Evolutionary conservation across 495 filamentous ascomycete genomes (phyloP), one percentile per base, ranked within the genome.

Genomic region (Tuber magnatum): DNA sequence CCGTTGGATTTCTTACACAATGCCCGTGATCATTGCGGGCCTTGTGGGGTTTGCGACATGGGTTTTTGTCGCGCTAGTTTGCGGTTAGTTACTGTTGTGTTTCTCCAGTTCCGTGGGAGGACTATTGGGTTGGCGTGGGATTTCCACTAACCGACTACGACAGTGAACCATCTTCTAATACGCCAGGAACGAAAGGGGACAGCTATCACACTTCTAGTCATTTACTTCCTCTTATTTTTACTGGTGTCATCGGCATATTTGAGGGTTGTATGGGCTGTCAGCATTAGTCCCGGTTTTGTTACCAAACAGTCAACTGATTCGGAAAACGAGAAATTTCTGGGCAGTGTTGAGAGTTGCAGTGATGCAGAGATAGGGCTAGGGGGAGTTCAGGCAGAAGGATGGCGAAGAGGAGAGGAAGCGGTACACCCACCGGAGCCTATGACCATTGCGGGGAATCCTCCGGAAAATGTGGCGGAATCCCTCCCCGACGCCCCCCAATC

Each of bases 171-270:
- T 71, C 42, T 82, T 35, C 32, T 80, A 69, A 28, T 76, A 28
- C 39, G 69, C 32, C 74, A 76, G 85, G 40, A 73, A 88, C 74
- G 88, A 88, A 43, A 87, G 83, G 73, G 84, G 83, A 40, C 80
- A 88, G 92, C 91, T 69, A 88, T 90, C 51, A 88, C 87, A 7
- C 88, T 96, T 74, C 83, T 97, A 70, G 87, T 88, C 24, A 75
- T 93, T 65, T 94, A 92, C 84, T 91, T 90, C 76, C 22, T 91
- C 69, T 86, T 94, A 39, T 85, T 97, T 42, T 75, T 91, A 2
- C 84, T 89, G 44, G 87, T 93, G 81, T 74, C 90, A n/a, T 73
- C 84, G 43, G 89, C 91, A 12, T 97, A 95, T 80, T 73, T 90
- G 32, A 89, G 92, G 72, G 86, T 94, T 24, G 78, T 91, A 71